These are phyloP conservation scores for Acer campestre DNA, from an alignment of 345 rosid species.

Conservation along the genomic window DNA sequence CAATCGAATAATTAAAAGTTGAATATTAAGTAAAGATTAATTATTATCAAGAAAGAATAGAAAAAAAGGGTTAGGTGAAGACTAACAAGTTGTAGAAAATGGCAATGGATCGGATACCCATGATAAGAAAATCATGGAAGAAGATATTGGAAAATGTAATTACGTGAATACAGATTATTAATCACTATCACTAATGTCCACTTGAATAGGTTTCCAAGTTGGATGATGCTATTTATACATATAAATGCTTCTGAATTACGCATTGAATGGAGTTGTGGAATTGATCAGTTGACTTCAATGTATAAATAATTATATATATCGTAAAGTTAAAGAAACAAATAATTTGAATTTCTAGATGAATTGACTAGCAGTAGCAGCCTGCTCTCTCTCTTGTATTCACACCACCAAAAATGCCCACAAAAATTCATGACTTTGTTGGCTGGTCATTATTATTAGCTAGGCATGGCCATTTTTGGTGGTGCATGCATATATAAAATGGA, in stretches of 20 bases:
- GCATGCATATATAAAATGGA: no score
- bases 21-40: background rate
- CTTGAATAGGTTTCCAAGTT: background rate
- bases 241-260: background rate
- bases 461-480: background rate
- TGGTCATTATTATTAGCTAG: background rate
- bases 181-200: background rate
- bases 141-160: background rate
- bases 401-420: slow-evolving; percentile 19
- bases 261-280: background rate
- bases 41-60: background rate
- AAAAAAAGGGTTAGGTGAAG: slow-evolving; percentile 2
- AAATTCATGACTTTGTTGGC: slow-evolving; percentile 13
- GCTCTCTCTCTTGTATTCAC: background rate
- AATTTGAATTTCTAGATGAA: slow-evolving; percentile 3
- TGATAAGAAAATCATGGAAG: background rate
- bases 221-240: background rate
- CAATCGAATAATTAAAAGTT: slow-evolving; percentile 10
- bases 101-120: background rate
- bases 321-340: background rate
- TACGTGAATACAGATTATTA: background rate
- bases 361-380: slow-evolving; percentile 5
- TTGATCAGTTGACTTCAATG: slow-evolving; percentile 3
- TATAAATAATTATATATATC: no score
- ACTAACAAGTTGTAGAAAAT: background rate